Conservation (phyloP, 2,329 filamentous ascomycete species). For the Cadophora sp. region DNA sequence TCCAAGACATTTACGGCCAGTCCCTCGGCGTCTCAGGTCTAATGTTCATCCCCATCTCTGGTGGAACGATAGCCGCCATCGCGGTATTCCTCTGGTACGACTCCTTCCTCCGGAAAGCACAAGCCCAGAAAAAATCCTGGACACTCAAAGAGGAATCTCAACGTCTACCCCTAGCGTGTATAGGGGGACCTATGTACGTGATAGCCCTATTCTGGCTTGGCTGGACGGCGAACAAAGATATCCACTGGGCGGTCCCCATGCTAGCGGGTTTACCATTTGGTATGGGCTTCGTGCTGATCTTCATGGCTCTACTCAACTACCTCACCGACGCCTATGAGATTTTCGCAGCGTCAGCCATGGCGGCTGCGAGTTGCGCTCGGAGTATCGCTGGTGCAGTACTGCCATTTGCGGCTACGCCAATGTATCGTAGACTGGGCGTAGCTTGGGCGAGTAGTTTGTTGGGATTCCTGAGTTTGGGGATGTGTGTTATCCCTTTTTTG, state of each 20-base stretch:
- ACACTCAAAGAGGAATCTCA: slow-evolving; percentile 57
- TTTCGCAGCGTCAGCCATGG: slow-evolving; percentile 63
- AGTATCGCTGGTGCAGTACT: slow-evolving; percentile 53
- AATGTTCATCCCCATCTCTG: slow-evolving; percentile 62
- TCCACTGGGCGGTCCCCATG: slow-evolving; percentile 63
- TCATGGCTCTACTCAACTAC: slow-evolving; percentile 67
- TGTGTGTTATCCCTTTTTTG: slow-evolving; percentile 58
- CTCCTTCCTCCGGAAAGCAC: slow-evolving; percentile 56
- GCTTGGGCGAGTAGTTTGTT: slow-evolving; percentile 55
- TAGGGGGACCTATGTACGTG: slow-evolving; percentile 51
- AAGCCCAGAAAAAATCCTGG: slow-evolving; percentile 54
- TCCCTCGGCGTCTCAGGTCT: slow-evolving; percentile 63
- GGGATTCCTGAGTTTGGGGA: slow-evolving; percentile 54
- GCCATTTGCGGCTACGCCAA: slow-evolving; percentile 54
- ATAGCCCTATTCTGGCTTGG: slow-evolving; percentile 65
- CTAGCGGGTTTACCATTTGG: slow-evolving; percentile 63
- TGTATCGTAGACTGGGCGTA: slow-evolving; percentile 55
- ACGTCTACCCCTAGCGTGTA: slow-evolving; percentile 57
- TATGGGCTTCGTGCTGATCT: slow-evolving; percentile 59
- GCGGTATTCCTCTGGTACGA: slow-evolving; percentile 58
- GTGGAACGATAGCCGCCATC: slow-evolving; percentile 59
- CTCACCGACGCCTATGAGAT: slow-evolving; percentile 62
- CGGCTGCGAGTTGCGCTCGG: slow-evolving; percentile 48
- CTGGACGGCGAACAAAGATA: slow-evolving; percentile 59
- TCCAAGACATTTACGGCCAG: slow-evolving; percentile 65